Evolutionary conservation across 768 basidiomycete species (phyloP).

Genomic region (Pulveroboletus sp.): DNA sequence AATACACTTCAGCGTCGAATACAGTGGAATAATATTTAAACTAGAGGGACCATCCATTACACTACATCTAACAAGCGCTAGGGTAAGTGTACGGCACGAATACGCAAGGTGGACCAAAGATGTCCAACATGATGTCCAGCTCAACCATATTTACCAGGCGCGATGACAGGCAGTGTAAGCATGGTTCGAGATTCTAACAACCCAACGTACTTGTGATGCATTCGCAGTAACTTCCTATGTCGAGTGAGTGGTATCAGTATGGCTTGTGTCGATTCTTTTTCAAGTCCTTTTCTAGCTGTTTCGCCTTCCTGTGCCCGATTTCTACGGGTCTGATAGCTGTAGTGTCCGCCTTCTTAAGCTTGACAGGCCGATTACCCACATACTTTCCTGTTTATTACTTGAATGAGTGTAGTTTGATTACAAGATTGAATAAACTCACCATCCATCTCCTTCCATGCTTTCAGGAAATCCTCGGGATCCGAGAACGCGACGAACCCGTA

Average conservation of each 20-base stretch:
- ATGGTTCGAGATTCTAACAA: conserved; percentile 18
- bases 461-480: conserved; percentile 97
- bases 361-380: conserved; percentile 96
- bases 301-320: conserved; percentile 92
- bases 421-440: conserved; percentile 47
- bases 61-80: conserved; percentile 3
- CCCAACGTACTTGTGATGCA: conserved; percentile 28
- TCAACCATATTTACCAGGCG: conserved; percentile 8
- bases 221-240: neutral
- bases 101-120: neutral
- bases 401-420: neutral
- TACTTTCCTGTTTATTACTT: conserved; percentile 72
- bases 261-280: conserved; percentile 88
- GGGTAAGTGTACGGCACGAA: neutral
- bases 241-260: conserved; percentile 46
- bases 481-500: conserved; percentile 98
- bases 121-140: neutral
- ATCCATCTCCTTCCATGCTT: conserved; percentile 99
- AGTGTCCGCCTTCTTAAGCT: conserved; percentile 90
- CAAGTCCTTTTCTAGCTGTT: conserved; percentile 82
- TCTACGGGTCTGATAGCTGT: conserved; percentile 86
- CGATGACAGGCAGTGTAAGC: conserved; percentile 20
- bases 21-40: too few species aligned
- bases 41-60: neutral
- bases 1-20: too few species aligned